Base-by-base conservation (phyloP, 2,329 filamentous ascomycete species). In the Fusarium illudens region DNA sequence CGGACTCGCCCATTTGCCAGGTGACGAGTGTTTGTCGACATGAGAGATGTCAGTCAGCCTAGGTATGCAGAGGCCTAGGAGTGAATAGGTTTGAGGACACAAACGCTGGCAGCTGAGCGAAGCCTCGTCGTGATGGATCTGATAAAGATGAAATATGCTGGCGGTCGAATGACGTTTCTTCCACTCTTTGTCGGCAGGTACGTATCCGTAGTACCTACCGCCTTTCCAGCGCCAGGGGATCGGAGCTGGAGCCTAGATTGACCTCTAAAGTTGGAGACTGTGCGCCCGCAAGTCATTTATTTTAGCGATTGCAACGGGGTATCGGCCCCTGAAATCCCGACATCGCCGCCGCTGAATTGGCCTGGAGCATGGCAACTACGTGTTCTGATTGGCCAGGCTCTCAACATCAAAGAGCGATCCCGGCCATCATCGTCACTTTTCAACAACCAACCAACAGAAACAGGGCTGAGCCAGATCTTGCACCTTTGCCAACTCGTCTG, bases 1-100 rank as follows among this genome's bases (percentile, higher is more conserved):
- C 71, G 63, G 75, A 71, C 70, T 77, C 76, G 73, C 73, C 76
- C 76, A 77, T 77, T 59, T 70, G 73, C 50, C 53, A 59, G 58
- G 30, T 39, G 55, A 58, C 34, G 51, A 39, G 36, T 64, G 49
- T 62, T 65, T 60, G 50, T 68, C 58, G 70, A 75, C 72, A 75
- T 75, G 67, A 44, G 72, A 65, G 59, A 71, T 70, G 42, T 54
- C 56, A 62, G 64, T 57, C 64, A n/a, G n/a, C n/a, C n/a, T n/a
- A n/a, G n/a, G n/a, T 58, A 22, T 54, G 17, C 34, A 52, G 42
- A 68, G 67, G 59, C 55, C 37, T 37, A 22, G 20, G n/a, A 30
- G 37, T 42, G 44, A 44, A 62, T 50, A 52, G 58, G 57, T 20
- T 36, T 7, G 36, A 39, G 39, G 42, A 49, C 58, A 51, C 15